Percentiles rank a stretch among this genome's conserved stretches.
Conservation (phyloP, 2,329 filamentous ascomycete genomes). For the Volutella citrinella region DNA sequence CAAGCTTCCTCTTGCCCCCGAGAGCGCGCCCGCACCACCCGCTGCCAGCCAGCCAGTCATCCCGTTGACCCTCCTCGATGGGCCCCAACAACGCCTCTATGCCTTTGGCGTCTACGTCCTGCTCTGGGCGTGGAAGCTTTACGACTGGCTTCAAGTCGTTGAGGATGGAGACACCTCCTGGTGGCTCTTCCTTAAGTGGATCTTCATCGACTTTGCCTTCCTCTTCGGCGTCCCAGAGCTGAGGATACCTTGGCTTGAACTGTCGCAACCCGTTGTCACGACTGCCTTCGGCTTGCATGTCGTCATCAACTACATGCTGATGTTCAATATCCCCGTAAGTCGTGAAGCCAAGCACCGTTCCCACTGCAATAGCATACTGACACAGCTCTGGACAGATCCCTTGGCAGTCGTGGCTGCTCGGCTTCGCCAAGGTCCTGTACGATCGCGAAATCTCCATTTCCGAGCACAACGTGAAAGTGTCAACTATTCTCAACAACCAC, state of each 20-base stretch:
- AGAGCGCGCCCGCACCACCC: constrained; percentile 29
- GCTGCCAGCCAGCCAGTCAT: constrained; percentile 62
- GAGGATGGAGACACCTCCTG: constrained; percentile 86
- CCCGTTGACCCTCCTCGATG: constrained; percentile 77
- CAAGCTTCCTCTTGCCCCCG: constrained; percentile 46
- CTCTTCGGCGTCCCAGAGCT: constrained; percentile 83
- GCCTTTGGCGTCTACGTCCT: constrained; percentile 74
- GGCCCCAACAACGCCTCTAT: constrained; percentile 87
- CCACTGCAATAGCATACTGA: constrained; percentile 13
- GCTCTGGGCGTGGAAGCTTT: constrained; percentile 79
- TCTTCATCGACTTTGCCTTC: constrained; percentile 79
- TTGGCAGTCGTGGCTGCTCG: constrained; percentile 68
- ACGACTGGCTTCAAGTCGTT: constrained; percentile 76
- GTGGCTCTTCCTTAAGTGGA: constrained; percentile 91
- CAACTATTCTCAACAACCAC: constrained; percentile 83
- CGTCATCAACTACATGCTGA: constrained; percentile 76
- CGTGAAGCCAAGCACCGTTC: not conserved
- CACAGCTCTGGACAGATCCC: constrained; percentile 71
- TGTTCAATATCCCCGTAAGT: constrained; percentile 83
- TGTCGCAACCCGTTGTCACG: constrained; percentile 72
- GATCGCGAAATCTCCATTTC: constrained; percentile 91
- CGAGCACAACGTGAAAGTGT: constrained; percentile 88
- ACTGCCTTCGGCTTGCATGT: constrained; percentile 70
- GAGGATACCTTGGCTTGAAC: constrained; percentile 95
- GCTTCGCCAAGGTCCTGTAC: constrained; percentile 77